Evolutionary conservation across 1,284 basidiomycete species (phyloP).

Genomic region (Anthracocystis walkeri): DNA sequence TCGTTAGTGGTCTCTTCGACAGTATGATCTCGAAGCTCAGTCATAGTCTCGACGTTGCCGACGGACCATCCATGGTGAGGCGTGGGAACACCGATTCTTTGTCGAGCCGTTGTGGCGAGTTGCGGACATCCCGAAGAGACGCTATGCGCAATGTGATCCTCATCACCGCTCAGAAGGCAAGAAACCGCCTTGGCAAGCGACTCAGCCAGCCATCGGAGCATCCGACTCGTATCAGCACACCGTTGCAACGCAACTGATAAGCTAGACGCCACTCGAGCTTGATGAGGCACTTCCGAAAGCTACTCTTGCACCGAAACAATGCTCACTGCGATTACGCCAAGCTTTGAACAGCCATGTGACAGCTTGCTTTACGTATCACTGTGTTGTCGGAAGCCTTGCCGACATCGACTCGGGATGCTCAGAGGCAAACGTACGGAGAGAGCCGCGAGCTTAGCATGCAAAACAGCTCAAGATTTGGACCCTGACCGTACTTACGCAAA

Average conservation of each 20-base stretch:
- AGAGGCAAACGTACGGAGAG: neutral
- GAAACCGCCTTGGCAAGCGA: no score
- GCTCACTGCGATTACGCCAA: neutral
- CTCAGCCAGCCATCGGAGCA: neutral
- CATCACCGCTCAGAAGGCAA: no score
- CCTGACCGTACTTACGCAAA: conserved; percentile 9
- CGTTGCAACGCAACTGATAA: neutral
- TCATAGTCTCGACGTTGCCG: no score
- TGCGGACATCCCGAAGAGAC: no score
- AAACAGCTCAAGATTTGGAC: conserved; percentile 5
- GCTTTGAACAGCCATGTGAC: neutral
- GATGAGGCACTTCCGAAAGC: neutral
- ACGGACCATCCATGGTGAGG: no score
- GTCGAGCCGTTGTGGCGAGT: no score
- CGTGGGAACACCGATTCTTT: no score
- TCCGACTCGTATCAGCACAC: neutral
- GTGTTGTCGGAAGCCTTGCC: neutral
- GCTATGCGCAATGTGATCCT: no score
- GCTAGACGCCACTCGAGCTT: neutral
- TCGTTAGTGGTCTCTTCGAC: no score
- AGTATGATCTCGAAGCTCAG: no score
- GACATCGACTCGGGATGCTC: neutral
- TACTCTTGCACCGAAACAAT: neutral
- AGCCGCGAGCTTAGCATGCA: neutral
- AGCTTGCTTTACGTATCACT: neutral